A percentile compares a stretch with the other conserved stretches of the same genome.
phyloP scores from a whole-genome alignment of 202 grass and related monocot species.

The Bolboschoenoplectus hybrid region DNA sequence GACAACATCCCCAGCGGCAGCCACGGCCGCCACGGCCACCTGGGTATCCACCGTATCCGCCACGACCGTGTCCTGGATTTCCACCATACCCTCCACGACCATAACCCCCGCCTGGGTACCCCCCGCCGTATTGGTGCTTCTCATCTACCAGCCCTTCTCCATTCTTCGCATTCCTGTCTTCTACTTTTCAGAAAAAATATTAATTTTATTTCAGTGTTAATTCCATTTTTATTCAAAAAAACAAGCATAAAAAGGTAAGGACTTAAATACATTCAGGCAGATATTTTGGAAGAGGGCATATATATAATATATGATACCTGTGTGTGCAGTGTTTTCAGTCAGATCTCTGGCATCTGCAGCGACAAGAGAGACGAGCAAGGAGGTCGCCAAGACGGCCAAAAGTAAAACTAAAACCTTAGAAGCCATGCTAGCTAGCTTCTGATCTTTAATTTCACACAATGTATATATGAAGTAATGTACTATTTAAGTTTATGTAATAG shows the following conservation, averaged over 20 bases:
- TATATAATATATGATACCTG: neutral
- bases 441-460: no score
- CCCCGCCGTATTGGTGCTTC: conserved; percentile 23
- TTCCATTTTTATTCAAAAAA: neutral
- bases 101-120: neutral
- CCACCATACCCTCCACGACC: neutral
- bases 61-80: neutral
- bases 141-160: neutral
- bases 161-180: neutral
- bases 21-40: neutral
- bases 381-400: neutral
- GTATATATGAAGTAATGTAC: neutral
- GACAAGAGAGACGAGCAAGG: neutral
- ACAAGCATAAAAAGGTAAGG: neutral
- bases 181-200: neutral
- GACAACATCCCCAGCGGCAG: conserved; percentile 29
- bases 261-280: no score
- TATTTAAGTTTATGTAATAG: neutral
- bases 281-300: no score
- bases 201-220: neutral
- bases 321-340: neutral
- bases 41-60: neutral
- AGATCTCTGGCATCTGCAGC: conserved; percentile 4
- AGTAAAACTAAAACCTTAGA: neutral
- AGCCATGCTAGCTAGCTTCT: neutral